phyloP scores from a whole-genome alignment of 768 basidiomycete genomes.

The Trametes punicea region DNA sequence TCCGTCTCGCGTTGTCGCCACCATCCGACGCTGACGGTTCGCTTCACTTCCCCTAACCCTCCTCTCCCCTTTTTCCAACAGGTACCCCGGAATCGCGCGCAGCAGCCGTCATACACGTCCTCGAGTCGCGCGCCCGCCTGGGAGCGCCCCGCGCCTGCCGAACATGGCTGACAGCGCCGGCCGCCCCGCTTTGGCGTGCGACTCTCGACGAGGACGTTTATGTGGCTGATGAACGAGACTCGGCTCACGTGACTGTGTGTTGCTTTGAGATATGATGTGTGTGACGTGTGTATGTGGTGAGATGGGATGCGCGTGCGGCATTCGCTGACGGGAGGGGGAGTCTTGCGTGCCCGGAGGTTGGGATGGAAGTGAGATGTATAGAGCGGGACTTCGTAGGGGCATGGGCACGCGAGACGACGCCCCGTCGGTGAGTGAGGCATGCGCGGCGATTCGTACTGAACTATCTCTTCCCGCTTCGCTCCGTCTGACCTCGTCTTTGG shows the following conservation, averaged over 20 bases:
- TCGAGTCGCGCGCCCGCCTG: constrained; percentile 8
- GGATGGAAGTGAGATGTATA: no score
- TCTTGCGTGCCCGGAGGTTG: not conserved
- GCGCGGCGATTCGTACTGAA: not conserved
- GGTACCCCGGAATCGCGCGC: constrained; percentile 8
- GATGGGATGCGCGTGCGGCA: not conserved
- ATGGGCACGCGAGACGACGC: not conserved
- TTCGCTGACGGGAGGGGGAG: not conserved
- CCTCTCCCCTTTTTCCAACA: not conserved
- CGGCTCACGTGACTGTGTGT: not conserved
- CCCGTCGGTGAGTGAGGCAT: not conserved
- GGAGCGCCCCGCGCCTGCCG: not conserved
- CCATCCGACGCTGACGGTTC: no score
- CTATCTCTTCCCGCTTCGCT: no score
- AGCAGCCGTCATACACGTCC: not conserved
- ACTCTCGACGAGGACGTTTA: constrained; percentile 5
- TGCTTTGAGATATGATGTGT: not conserved
- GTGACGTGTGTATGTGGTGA: not conserved
- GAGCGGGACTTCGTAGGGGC: not conserved
- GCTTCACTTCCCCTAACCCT: no score
- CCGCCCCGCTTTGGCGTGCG: constrained; percentile 4
- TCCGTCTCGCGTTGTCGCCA: no score
- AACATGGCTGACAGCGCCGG: not conserved
- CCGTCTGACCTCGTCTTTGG: no score
- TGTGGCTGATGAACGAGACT: constrained; percentile 12